Evolutionary conservation across 176 grass and related monocot species (phyloP), one percentile per base, ranked within the genome.

Genomic region (Bolboschoenus planiculmis): DNA sequence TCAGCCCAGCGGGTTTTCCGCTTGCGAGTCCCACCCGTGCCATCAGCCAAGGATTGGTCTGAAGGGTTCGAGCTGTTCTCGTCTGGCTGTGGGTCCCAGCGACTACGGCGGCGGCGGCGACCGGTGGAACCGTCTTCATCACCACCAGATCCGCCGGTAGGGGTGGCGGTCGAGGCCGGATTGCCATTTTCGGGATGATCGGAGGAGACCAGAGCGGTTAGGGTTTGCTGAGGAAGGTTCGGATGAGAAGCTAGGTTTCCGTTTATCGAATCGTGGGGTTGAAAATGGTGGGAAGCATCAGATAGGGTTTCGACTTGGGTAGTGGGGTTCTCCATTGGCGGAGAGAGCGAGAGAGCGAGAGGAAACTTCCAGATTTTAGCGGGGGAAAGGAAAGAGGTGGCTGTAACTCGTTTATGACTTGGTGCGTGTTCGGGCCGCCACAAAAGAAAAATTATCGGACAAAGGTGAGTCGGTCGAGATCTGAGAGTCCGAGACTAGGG

Each of bases 1-100:
- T 99, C 96, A 26, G 92, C 96, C 96, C 93, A 99, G 39, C 96
- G 89, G 55, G 96, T 90, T 86, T 89, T 99, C 33, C 96, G 87
- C 85, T 95, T 99, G 63, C 92, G 83, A 0, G 81, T 77, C 0
- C 91, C 43, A 0, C 76, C 87, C 1, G 83, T 78, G 8, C 86
- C 90, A 44, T 87, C 89, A 0, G 72, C 72, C 27, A 44, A 76
- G 43, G 72, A 76, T 0, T 84, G 85, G 66, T 85, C 88, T 35
- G 88, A 86, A 61, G 89, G 63, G n/a, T 67, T 86, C 40, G 82
- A 64, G 24, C 79, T 85, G 18, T 85, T 83, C 0, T 93, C 89
- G 8, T 89, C 89, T 1, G 87, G 87, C 46, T 87, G 80, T 15
- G 88, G 94, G 44, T 97, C 92, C 94, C 94, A 97, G 24, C 91